A percentile compares a stretch with the other conserved stretches of the same genome.
These are phyloP conservation scores for Lodderomyces metapsilosis DNA, from an alignment of 1,139 yeast genomes.

Conservation along the genomic window DNA sequence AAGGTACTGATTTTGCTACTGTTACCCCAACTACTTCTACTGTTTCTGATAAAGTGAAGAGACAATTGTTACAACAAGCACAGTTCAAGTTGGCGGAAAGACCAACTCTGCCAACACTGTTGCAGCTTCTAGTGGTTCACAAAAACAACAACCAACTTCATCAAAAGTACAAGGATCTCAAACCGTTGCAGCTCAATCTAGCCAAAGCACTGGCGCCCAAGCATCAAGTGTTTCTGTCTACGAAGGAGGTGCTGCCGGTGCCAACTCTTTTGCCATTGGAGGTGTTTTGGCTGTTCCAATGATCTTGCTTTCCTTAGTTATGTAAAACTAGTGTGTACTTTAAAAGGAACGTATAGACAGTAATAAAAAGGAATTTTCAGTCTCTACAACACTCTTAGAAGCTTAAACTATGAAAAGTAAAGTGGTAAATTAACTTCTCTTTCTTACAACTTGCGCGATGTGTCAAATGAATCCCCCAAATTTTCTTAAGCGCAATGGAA, in stretches of 20 bases:
- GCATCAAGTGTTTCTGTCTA: neutral
- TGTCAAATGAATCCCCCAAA: too few species aligned
- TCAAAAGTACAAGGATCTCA: neutral
- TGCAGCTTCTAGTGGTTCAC: neutral
- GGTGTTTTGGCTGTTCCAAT: neutral
- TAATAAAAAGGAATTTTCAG: too few species aligned
- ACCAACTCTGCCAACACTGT: neutral
- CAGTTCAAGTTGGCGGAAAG: neutral
- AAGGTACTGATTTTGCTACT: neutral
- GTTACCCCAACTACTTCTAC: too few species aligned
- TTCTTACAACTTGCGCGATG: too few species aligned
- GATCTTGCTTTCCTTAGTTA: neutral
- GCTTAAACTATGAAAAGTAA: too few species aligned
- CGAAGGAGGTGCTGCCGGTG: neutral
- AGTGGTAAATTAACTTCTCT: too few species aligned
- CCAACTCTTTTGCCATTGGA: neutral
- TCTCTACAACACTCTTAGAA: too few species aligned
- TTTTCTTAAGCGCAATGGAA: too few species aligned
- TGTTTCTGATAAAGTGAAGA: too few species aligned
- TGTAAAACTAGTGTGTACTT: neutral
- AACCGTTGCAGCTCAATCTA: neutral
- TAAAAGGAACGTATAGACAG: too few species aligned
- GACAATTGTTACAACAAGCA: conserved; percentile 4
- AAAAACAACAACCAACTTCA: neutral
- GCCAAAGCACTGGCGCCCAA: neutral